A percentile compares a stretch with the other conserved stretches of the same genome.
Conservation (phyloP, 805 yeast species). For the Candida namnaoensis region DNA sequence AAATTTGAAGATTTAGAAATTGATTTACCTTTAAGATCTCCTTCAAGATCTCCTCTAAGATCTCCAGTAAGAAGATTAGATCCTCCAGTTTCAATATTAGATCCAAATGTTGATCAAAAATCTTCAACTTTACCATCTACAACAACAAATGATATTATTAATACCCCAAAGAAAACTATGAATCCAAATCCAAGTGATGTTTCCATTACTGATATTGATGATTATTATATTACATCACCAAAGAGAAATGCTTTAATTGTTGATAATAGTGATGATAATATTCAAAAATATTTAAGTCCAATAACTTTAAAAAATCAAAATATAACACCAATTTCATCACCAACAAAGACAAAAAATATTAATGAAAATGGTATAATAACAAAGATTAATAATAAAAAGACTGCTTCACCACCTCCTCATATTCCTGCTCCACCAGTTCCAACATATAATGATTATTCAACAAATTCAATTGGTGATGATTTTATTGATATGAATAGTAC, state of each 20-base stretch:
- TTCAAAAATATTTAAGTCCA: no score
- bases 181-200: neutral
- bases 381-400: no score
- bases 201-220: neutral
- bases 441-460: no score
- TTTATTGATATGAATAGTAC: conserved; percentile 10
- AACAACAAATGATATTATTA: neutral
- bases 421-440: conserved; percentile 8
- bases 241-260: neutral
- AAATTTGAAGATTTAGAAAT: neutral
- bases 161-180: no score
- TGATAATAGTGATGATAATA: neutral
- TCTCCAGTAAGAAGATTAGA: conserved; percentile 14
- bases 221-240: neutral
- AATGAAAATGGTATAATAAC: no score
- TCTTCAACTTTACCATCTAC: neutral
- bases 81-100: conserved; percentile 7
- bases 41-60: conserved; percentile 9
- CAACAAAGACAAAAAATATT: neutral
- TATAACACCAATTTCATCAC: neutral
- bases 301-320: no score
- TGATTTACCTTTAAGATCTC: neutral
- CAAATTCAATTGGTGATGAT: conserved; percentile 7
- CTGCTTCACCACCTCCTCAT: conserved; percentile 9
- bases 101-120: neutral